Evolutionary conservation across 2,329 filamentous ascomycete genomes (phyloP), one percentile per base, ranked within the genome.

Genomic region (Lasiodiplodia hormozganensis): DNA sequence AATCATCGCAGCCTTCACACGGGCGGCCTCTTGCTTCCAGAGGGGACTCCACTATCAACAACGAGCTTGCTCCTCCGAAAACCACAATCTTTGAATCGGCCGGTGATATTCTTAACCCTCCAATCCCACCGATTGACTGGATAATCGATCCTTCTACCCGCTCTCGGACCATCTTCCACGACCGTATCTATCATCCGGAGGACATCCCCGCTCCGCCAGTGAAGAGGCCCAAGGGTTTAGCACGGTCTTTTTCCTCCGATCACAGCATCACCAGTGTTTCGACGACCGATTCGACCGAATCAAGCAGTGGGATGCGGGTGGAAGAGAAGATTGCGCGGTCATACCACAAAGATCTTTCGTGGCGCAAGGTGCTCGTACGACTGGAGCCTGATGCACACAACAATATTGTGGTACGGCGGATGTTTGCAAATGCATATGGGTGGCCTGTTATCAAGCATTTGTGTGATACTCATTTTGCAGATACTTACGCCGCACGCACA

Each of bases 331-430:
- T 99, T 72, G 96, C 96, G 1, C 88, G 96, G 57, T 96, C 94
- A 16, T 99, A 99, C 81, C 96, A 99, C 78, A 89, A 90, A 14
- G 93, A 93, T 71, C 82, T 99, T 23, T 92, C 93, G 1, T 99
- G 96, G 96, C 92, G 96, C 56, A 99, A 99, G 78, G 96, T 99
- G 1, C 87, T 99, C 4, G 96, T 99, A 16, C 92, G 96, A 66
- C 85, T 99, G 2, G 95, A 99, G 77, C 96, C 96, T 0, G 96
- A 99, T 80, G 96, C 96, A 0, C 96, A 99, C 82, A 99, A 99
- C 81, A 99, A 99, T 79, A 97, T 99, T 72, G 91, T 98, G 70
- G 96, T 99, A 28, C 91, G 96, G 18, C 90, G 96, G 68, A 97
- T 94, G 90, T 99, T 99, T 78, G 91, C 94, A 68, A 99, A 99